Base-by-base conservation (phyloP, 2,329 filamentous ascomycete genomes). In the Stagonosporopsis chrysanthemi region DNA sequence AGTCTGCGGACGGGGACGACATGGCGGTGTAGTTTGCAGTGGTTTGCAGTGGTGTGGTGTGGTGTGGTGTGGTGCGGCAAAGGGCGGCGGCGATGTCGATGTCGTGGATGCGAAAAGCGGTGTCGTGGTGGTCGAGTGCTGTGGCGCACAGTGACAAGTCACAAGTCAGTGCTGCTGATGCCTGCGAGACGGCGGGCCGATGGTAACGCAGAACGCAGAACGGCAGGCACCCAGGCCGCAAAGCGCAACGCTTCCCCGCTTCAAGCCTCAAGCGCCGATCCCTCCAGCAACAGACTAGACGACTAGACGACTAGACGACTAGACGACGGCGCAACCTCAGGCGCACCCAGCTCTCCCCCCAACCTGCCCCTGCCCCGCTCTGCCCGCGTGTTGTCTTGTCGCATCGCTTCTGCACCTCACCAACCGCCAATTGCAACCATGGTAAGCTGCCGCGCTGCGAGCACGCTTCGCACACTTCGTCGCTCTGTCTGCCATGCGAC, bases 1-100 rank as follows among this genome's bases (percentile, higher is more conserved):
- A 60, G 33, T 58, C 61, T 38, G 66, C 61, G 64, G 44, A 69
- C 72, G 45, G 78, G 23, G 76, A 77, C 52, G 67, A 70, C 75
- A 78, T 79, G 56, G 36, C 58, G 63, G 17, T n/a, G 23, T 29
- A 45, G 44, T n/a, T 9, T 8, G 39, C 15, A 11, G 39, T 26
- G 39, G 22, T 24, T 17, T 15, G 14, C 19, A 26, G 39, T n/a
- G 39, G 5, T 19, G 23, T 26, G 24, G 4, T 26, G 5, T 26
- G 24, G 29, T 12, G 24, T 2, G 40, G 15, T 26, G 19, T n/a
- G 6, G 40, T 11, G 40, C 33, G 42, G 24, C n/a, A 15, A n/a
- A 33, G n/a, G 17, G 28, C 6, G 42, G 14, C 12, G 28, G 28
- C 24, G 28, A 23, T 17, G 28, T 26, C 36, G 33, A 9, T 26